These are phyloP conservation scores for Trypanosoma lewisi DNA, from an alignment of 208 protist species.

Conservation along the genomic window DNA sequence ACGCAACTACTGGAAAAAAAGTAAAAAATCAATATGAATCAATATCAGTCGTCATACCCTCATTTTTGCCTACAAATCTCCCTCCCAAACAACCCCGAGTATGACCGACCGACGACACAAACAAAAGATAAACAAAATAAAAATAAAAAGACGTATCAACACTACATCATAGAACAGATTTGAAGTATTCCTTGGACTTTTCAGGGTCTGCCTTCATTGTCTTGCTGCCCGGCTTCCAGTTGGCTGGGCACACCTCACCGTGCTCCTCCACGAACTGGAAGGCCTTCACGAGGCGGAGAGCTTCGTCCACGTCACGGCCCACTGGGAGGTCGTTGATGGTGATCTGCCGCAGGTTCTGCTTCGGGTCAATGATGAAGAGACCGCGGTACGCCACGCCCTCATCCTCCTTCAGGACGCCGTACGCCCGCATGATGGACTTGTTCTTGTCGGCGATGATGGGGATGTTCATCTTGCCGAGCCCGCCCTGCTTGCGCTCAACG, in stretches of 20 bases:
- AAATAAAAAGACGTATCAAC: too few relatives aligned
- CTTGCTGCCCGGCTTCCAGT: constrained; percentile 88
- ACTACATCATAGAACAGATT: too few relatives aligned
- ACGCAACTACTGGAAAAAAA: too few relatives aligned
- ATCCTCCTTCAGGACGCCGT: constrained; percentile 92
- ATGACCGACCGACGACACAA: too few relatives aligned
- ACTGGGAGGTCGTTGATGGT: constrained; percentile 96
- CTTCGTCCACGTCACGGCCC: constrained; percentile 94
- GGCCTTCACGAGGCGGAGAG: constrained; percentile 94
- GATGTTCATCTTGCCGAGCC: constrained; percentile 95
- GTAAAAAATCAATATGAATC: too few relatives aligned
- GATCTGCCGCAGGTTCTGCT: constrained; percentile 91
- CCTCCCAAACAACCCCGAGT: too few relatives aligned
- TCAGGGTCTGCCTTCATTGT: constrained; percentile 95
- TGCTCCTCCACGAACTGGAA: constrained; percentile 95
- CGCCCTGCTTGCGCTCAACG: constrained; percentile 94
- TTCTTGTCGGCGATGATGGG: constrained; percentile 96
- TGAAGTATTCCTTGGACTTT: constrained; percentile 89
- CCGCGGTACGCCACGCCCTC: constrained; percentile 89
- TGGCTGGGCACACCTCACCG: constrained; percentile 94
- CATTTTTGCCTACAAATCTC: too few relatives aligned
- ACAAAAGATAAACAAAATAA: too few relatives aligned
- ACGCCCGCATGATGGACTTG: constrained; percentile 89
- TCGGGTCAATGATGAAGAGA: constrained; percentile 95
- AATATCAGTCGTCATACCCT: too few relatives aligned